Base-by-base conservation (phyloP, 1,284 basidiomycete genomes). In the Flammula alnicola region DNA sequence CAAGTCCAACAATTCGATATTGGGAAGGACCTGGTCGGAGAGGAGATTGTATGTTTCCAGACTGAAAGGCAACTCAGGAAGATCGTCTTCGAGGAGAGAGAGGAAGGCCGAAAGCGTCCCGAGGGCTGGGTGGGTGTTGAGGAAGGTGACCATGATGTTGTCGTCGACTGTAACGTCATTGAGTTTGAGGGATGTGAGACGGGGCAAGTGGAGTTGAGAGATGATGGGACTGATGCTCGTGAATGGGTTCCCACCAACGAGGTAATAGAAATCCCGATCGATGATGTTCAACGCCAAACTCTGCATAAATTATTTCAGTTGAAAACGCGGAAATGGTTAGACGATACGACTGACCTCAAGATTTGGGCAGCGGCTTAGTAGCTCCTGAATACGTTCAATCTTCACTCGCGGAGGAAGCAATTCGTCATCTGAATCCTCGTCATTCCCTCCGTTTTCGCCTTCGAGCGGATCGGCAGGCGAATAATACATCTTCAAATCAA, bases 401-500 rank as follows among this genome's bases (percentile, higher is more conserved):
- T 49, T 50, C 2, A 59, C 46, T 22, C 52, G 41, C 9, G 49
- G 37, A 22, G 44, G 48, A 8, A 41, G 37, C 7, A 51, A 19
- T 5, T 44, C 38, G n/a, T 44, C 31, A 20, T 43, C 49, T 10
- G 41, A 32, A 22, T 48, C 49, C 32, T 46, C 43, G 12, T 51
- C 40, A 23, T 44, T 14, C 2, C 26, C 45, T 19, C 12, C 30
- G 17, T 36, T 36, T 23, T n/a, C 32, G 3, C 49, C 45, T 16
- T 46, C 53, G 4, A 19, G 14, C 14, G 47, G 35, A 16, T 44
- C 23, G 6, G 37, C 31, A 6, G 57, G 45, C 5, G 43, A 39
- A 44, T 55, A 47, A n/a, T 37, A 51, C 22, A 59, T 44, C 29
- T 49, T 52, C 7, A 61, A 30, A 31, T 59, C 49, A 8, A 61